Conservation (phyloP, 106 monocot genomes). For the Gastrodia elata region DNA sequence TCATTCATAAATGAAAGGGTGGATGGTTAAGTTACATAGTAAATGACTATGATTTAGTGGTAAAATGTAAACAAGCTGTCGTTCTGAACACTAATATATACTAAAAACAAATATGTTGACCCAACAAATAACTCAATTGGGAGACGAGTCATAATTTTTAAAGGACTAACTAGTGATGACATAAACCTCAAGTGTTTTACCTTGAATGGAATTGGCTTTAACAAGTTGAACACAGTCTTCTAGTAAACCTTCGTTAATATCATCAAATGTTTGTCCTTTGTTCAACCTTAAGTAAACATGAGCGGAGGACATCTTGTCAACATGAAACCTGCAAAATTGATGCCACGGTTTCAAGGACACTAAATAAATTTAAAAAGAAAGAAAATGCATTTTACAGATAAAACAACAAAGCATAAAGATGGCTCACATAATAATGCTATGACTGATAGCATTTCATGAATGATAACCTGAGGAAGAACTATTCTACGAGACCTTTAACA, state of each 20-base stretch:
- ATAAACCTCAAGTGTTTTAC: conserved; percentile 12
- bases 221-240: conserved; percentile 96
- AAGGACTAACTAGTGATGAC: not conserved
- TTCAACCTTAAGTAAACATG: conserved; percentile 89
- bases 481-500: not conserved
- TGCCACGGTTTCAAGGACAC: not conserved
- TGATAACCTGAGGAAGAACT: not conserved
- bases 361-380: conserved; percentile 1
- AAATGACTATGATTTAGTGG: not conserved
- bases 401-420: not conserved
- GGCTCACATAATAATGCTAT: not conserved
- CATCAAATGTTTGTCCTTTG: conserved; percentile 91
- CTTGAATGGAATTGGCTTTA: conserved; percentile 98
- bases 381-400: not conserved
- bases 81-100: not conserved
- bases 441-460: not conserved
- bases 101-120: not conserved
- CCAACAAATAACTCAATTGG: not conserved
- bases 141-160: not conserved
- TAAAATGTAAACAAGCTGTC: not conserved
- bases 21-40: not conserved
- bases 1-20: not conserved
- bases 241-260: conserved; percentile 76
- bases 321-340: conserved; percentile 75
- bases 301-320: conserved; percentile 97